These are phyloP conservation scores for Lathyrus aphaca DNA, from an alignment of 306 rosid species.

Conservation along the genomic window DNA sequence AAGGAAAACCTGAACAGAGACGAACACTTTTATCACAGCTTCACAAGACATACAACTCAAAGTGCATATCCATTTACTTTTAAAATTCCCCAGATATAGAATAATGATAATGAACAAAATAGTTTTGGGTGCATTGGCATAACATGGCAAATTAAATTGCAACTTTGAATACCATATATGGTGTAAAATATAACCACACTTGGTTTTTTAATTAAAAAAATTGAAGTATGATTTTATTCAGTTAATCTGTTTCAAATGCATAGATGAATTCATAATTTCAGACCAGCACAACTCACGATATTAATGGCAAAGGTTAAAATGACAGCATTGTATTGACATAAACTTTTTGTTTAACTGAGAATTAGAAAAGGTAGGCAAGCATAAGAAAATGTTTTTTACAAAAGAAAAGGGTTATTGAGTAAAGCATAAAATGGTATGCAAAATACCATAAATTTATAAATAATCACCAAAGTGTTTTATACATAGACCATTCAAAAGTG, in stretches of 20 bases:
- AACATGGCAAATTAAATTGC: conserved; percentile 31
- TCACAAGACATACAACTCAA: conserved; percentile 26
- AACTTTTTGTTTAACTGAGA: conserved; percentile 24
- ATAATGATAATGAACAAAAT: conserved; percentile 25
- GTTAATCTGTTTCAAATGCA: conserved; percentile 19
- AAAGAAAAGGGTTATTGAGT: conserved; percentile 6
- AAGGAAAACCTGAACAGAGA: conserved; percentile 61
- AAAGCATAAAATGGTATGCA: conserved; percentile 31
- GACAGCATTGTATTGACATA: background rate
- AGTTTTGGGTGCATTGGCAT: conserved; percentile 26
- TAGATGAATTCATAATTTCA: conserved; percentile 25
- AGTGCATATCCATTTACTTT: conserved; percentile 26
- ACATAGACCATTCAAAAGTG: conserved; percentile 30
- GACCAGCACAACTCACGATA: conserved; percentile 19
- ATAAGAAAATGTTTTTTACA: conserved; percentile 17
- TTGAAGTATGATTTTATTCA: conserved; percentile 18
- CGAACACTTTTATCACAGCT: conserved; percentile 14
- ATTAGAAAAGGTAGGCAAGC: conserved; percentile 9
- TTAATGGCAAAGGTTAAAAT: conserved; percentile 16
- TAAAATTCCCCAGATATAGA: conserved; percentile 12
- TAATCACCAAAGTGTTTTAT: background rate
- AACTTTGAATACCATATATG: conserved; percentile 31
- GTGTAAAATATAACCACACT: background rate
- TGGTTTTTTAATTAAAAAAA: conserved; percentile 16
- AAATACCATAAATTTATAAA: conserved; percentile 27